Evolutionary conservation across 805 yeast genomes (phyloP).

Genomic region (Hanseniaspora meyeri): DNA sequence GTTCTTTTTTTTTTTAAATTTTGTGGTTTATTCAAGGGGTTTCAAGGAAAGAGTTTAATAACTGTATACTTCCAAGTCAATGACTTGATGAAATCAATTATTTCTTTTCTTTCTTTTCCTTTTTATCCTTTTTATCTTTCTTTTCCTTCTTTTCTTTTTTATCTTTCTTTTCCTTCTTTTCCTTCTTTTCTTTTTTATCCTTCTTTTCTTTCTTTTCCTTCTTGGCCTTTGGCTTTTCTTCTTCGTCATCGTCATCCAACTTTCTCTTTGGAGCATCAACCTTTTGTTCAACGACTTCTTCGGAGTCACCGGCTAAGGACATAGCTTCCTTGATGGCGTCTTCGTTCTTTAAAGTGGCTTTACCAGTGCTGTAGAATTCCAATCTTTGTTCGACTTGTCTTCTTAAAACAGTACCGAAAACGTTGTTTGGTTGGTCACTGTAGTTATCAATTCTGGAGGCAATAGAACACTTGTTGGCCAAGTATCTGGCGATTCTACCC

Average conservation of each 20-base stretch:
- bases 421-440: constrained; percentile 84
- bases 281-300: constrained; percentile 35
- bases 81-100: constrained; percentile 20
- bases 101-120: constrained; percentile 37
- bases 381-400: constrained; percentile 97
- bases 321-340: constrained; percentile 91
- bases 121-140: constrained; percentile 39
- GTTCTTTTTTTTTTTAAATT: not conserved
- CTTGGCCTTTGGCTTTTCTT: constrained; percentile 22
- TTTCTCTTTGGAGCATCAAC: constrained; percentile 23
- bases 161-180: constrained; percentile 38
- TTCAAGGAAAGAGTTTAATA: too few species aligned
- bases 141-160: constrained; percentile 39
- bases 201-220: constrained; percentile 29
- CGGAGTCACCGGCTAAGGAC: constrained; percentile 39
- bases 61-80: too few species aligned
- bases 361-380: constrained; percentile 90
- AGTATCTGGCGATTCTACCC: constrained; percentile 96
- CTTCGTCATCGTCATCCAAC: constrained; percentile 20
- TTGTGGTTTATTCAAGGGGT: too few species aligned
- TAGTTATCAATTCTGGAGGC: constrained; percentile 97
- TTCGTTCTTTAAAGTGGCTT: constrained; percentile 89
- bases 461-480: constrained; percentile 97
- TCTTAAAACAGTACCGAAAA: constrained; percentile 81
- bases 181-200: constrained; percentile 38